Conservation (phyloP, 2,329 filamentous ascomycete genomes). For the Furcasterigmium sp. region DNA sequence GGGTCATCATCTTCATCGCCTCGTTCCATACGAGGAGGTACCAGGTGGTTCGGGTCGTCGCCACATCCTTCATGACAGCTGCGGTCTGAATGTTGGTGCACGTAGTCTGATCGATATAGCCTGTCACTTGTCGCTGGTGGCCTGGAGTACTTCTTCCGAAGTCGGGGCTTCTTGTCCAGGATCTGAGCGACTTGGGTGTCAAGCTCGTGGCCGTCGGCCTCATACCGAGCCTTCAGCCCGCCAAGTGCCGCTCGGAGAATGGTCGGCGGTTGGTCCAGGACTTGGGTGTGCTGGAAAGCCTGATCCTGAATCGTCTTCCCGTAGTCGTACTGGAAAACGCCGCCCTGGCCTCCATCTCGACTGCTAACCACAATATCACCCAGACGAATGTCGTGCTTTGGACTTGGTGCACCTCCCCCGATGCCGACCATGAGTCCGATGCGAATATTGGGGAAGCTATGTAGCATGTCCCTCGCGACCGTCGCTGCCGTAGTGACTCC, state of each 20-base stretch:
- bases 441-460: conserved; percentile 22
- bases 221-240: background rate
- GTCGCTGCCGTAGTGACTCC: conserved; percentile 22
- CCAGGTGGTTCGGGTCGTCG: background rate
- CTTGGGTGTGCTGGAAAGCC: conserved; percentile 1
- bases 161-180: background rate
- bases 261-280: conserved; percentile 3
- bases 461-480: conserved; percentile 21
- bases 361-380: conserved; percentile 19
- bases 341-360: conserved; percentile 2
- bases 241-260: conserved; percentile 1
- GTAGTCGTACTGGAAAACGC: conserved; percentile 10
- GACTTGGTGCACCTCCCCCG: conserved; percentile 14
- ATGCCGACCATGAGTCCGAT: conserved; percentile 26
- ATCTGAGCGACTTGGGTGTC: background rate
- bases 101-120: conserved; percentile 4
- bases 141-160: background rate
- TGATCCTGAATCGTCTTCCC: conserved; percentile 8
- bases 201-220: background rate
- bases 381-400: conserved; percentile 14
- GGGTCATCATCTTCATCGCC: conserved; percentile 1
- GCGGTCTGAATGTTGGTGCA: conserved; percentile 4
- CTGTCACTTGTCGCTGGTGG: background rate
- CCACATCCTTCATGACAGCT: conserved; percentile 5
- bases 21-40: conserved; percentile 1